Base-by-base conservation (phyloP, 805 yeast genomes). In the Yamadazyma insecticola region DNA sequence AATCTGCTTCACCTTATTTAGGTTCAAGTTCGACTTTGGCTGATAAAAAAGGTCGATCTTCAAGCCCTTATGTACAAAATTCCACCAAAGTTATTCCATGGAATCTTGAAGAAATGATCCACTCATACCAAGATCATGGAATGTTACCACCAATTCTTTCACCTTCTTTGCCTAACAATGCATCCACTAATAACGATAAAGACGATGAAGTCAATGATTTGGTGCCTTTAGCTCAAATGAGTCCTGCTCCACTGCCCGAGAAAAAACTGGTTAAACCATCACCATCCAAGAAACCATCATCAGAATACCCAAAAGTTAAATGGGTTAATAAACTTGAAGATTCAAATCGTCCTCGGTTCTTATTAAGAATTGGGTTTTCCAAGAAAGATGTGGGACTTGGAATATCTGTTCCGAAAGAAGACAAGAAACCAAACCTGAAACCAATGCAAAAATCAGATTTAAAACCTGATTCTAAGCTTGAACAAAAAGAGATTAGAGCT, bases 71-170 rank as follows among this genome's bases (percentile, higher is more conserved):
- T 12, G 12, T 17, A 7, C 17, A 22, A 29, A 11, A 22, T 13
- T 5, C 17, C 17, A 13, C 13, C 9, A 9, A 13, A 20, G 18
- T 25, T 20, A 24, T 18, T 17, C 32, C 50, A 5, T 61, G 70
- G 70, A 62, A 61, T 36, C 39, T 65, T 29, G 68, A 65, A 28
- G 70, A 64, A 13, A 47, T 65, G 51, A 34, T 63, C 18, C 15
- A 44, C 20, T 46, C 57, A 16, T 65, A 62, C 41, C 48, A 52
- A 10, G 57, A 59, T 4, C 40, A 44, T 5, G 63, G 64, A 3
- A 18, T 30, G 2, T 49, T 65, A 25, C 71, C 71, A 5, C 57
- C 63, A 1, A 56, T 55, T 5, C 47, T 65, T 16, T 61, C 68
- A 5, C 71, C 71, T 1, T 55, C 63, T 1, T 38, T 65, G 5